Base-by-base conservation (phyloP, 345 rosid species). In the Salix suchowensis region DNA sequence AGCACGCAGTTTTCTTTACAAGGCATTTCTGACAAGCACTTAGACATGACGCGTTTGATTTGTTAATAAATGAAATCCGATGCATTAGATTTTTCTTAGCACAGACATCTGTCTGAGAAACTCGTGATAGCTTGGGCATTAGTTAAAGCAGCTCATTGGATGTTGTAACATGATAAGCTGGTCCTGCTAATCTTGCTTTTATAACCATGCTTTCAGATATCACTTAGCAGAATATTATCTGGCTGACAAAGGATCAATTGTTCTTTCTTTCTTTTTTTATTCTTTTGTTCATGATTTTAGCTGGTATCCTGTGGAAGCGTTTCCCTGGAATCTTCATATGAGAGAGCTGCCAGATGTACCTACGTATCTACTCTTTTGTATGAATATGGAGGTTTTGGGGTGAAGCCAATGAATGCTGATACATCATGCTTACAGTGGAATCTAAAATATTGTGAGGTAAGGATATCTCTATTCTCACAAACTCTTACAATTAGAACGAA, bases 261-360 rank as follows among this genome's bases (percentile, higher is more conserved):
- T 12, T 67, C 37, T 36, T 36, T 36, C 7, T 36, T 36, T 36
- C 15, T 54, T 73, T 5, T 5, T 42, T 36, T 36, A 36, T 5
- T 36, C 19, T 54, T 73, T 3, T 42, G 46, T 0, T 66, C 42
- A 44, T 55, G 21, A 42, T 82, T 80, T 70, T 82, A 88, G 91
- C 70, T 71, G 9, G 88, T 84, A 42, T 88, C 86, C 24, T 87
- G 91, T 70, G 89, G 89, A 60, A 85, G 72, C 72, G 81, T 82
- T 70, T 79, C 85, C 32, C 71, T 88, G 71, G 88, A 84, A 76
- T 87, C 88, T 55, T 88, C 89, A 5, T 88, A 88, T 66, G 91
- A 85, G 74, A 88, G 81, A 83, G 88, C 84, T 65, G 52, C 83
- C 24, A 67, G 86, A 80, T 88, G 91, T 54, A 77, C 87, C 48